Percentiles rank a stretch among this genome's conserved stretches.
These are phyloP conservation scores for Zygoascus flipseniorum DNA, from an alignment of 805 yeast species.

Conservation along the genomic window DNA sequence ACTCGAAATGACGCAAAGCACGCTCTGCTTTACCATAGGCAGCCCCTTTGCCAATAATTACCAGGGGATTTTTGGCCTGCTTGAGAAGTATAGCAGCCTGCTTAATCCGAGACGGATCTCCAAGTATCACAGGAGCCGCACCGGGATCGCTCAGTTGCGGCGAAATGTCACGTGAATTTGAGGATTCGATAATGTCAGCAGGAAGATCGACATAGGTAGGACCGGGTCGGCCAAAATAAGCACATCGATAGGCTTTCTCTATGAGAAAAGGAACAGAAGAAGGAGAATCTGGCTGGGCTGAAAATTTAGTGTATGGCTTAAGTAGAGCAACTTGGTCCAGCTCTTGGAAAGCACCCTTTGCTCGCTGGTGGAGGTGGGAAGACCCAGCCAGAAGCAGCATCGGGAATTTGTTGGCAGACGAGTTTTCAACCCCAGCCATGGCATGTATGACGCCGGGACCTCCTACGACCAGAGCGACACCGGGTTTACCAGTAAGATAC, in stretches of 20 bases:
- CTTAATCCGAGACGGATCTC: slow-evolving; percentile 30
- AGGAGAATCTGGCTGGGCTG: slow-evolving; percentile 35
- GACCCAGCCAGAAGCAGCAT: slow-evolving; percentile 59
- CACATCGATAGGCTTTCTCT: slow-evolving; percentile 38
- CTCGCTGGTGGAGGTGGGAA: slow-evolving; percentile 37
- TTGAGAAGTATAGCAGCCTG: slow-evolving; percentile 30
- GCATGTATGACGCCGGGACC: slow-evolving; percentile 71
- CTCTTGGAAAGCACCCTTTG: slow-evolving; percentile 65
- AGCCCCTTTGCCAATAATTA: slow-evolving; percentile 62
- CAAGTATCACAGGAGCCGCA: slow-evolving; percentile 31
- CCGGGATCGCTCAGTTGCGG: slow-evolving; percentile 18
- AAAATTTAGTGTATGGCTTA: slow-evolving; percentile 42
- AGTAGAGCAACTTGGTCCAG: slow-evolving; percentile 52
- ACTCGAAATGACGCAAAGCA: slow-evolving; percentile 35
- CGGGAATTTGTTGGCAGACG: slow-evolving; percentile 58
- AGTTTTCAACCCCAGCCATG: slow-evolving; percentile 55
- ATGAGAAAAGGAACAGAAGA: slow-evolving; percentile 33
- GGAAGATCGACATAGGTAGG: slow-evolving; percentile 58
- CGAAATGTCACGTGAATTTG: slow-evolving; percentile 2
- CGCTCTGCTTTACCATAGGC: slow-evolving; percentile 38
- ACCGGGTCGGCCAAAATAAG: slow-evolving; percentile 49
- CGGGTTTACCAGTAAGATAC: slow-evolving; percentile 55
- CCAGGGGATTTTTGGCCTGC: slow-evolving; percentile 39
- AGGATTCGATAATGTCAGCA: slow-evolving; percentile 43
- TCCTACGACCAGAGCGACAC: slow-evolving; percentile 62